phyloP scores from a whole-genome alignment of 1,284 basidiomycete species.

The Fistulina hepatica region DNA sequence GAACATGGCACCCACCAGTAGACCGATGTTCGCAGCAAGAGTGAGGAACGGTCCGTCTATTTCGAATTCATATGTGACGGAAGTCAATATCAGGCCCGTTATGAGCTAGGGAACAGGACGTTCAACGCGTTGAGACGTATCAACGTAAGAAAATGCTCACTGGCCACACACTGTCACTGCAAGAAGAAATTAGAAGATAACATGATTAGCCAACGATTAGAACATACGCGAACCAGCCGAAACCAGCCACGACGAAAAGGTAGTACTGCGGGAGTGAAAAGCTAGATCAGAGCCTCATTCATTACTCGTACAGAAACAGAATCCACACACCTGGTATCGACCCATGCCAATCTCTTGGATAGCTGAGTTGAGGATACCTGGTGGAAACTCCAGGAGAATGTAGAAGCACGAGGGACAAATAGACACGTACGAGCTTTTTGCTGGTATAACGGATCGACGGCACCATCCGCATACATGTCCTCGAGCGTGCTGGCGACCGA shows the following conservation, averaged over 20 bases:
- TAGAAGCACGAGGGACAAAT: too few relatives aligned
- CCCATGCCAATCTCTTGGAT: slow-evolving; percentile 60
- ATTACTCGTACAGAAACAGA: slow-evolving; percentile 11
- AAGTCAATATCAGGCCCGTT: slow-evolving; percentile 44
- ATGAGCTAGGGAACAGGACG: slow-evolving; percentile 31
- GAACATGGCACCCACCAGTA: slow-evolving; percentile 54
- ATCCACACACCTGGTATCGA: slow-evolving; percentile 43
- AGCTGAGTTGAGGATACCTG: slow-evolving; percentile 41
- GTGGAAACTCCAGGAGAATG: too few relatives aligned
- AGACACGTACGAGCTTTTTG: slow-evolving; percentile 46
- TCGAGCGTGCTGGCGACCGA: too few relatives aligned
- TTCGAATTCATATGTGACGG: slow-evolving; percentile 45
- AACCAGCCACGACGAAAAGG: slow-evolving; percentile 49
- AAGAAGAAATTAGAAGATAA: not conserved
- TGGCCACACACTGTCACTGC: slow-evolving; percentile 27
- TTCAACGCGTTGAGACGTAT: not conserved
- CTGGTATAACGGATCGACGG: slow-evolving; percentile 43
- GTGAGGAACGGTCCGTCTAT: slow-evolving; percentile 46
- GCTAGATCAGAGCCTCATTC: too few relatives aligned
- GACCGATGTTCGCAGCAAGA: slow-evolving; percentile 48
- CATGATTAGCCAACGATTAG: not conserved
- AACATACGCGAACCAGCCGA: slow-evolving; percentile 62
- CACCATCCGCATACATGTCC: slow-evolving; percentile 22
- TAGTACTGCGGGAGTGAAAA: slow-evolving; percentile 29
- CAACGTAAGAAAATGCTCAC: slow-evolving; percentile 12